Percentiles rank a stretch among this genome's conserved stretches.
Evolutionary conservation across 768 basidiomycete species (phyloP).

Genomic region (Stropharia rugosoannulata): DNA sequence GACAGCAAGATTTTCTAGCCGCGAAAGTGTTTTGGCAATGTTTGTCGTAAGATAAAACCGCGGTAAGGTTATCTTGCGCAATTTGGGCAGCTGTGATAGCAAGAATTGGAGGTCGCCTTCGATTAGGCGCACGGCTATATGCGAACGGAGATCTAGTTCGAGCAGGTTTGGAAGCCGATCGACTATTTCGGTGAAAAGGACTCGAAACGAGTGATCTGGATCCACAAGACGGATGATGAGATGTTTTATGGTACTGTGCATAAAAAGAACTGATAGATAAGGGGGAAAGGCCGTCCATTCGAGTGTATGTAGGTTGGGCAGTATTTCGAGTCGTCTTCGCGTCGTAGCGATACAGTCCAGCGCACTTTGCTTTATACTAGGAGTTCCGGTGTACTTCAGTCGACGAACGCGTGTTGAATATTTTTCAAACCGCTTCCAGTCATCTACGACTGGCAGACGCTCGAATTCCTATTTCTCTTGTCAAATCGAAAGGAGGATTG

Average conservation of each 20-base stretch:
- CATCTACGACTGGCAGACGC: slow-evolving; percentile 38
- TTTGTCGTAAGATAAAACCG: slow-evolving; percentile 48
- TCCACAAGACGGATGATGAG: slow-evolving; percentile 28
- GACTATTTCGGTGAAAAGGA: slow-evolving; percentile 36
- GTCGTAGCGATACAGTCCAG: slow-evolving; percentile 61
- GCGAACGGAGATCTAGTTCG: slow-evolving; percentile 44
- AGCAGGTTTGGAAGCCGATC: slow-evolving; percentile 52
- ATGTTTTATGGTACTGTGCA: slow-evolving; percentile 49
- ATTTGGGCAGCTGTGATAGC: slow-evolving; percentile 37
- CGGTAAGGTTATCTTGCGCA: slow-evolving; percentile 50
- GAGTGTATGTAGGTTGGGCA: slow-evolving; percentile 54
- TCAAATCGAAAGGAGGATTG: neutral
- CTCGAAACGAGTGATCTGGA: slow-evolving; percentile 11
- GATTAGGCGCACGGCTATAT: slow-evolving; percentile 37
- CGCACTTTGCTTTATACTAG: slow-evolving; percentile 24
- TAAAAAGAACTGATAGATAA: slow-evolving; percentile 46
- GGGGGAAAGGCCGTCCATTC: slow-evolving; percentile 39
- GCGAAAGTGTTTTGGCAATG: slow-evolving; percentile 47
- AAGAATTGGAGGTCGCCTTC: slow-evolving; percentile 40
- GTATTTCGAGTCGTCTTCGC: slow-evolving; percentile 47
- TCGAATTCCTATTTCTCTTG: slow-evolving; percentile 35
- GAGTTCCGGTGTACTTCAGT: slow-evolving; percentile 24
- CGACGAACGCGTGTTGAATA: slow-evolving; percentile 52
- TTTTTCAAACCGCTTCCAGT: slow-evolving; percentile 56
- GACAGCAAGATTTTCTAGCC: slow-evolving; percentile 36